phyloP scores from a whole-genome alignment of 1,284 basidiomycete species.

The Cutaneotrichosporon sp. region DNA sequence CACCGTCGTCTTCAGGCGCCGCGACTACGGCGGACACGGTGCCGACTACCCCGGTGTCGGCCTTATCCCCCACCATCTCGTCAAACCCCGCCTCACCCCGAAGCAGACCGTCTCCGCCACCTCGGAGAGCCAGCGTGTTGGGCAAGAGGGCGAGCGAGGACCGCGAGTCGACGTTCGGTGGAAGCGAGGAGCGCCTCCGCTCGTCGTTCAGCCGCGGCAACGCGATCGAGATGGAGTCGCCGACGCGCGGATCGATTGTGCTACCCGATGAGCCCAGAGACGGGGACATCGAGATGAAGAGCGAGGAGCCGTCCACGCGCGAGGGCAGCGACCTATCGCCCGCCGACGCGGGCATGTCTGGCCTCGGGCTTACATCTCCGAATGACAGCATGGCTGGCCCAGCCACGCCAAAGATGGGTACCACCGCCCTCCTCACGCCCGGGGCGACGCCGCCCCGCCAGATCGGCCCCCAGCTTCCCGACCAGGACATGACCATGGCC shows the following conservation, averaged over 20 bases:
- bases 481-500: background rate
- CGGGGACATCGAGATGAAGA: conserved; percentile 5
- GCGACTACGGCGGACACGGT: conserved; percentile 27
- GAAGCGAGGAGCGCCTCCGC: conserved; percentile 28
- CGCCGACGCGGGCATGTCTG: conserved; percentile 12
- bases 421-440: background rate
- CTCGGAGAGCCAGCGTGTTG: conserved; percentile 24
- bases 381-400: background rate
- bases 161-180: conserved; percentile 38
- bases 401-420: background rate
- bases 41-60: conserved; percentile 17
- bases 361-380: conserved; percentile 22
- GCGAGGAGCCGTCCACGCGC: background rate
- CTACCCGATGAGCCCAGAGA: background rate
- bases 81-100: background rate
- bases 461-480: background rate
- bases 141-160: conserved; percentile 49
- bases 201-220: conserved; percentile 3
- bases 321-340: conserved; percentile 17
- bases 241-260: background rate
- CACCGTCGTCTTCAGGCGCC: conserved; percentile 36
- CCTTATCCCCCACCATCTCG: conserved; percentile 7
- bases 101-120: conserved; percentile 13
- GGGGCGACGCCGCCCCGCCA: background rate
- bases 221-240: conserved; percentile 20